Evolutionary conservation across 1,139 yeast species (phyloP), one percentile per base, ranked within the genome.

Genomic region (Pichia sp.): DNA sequence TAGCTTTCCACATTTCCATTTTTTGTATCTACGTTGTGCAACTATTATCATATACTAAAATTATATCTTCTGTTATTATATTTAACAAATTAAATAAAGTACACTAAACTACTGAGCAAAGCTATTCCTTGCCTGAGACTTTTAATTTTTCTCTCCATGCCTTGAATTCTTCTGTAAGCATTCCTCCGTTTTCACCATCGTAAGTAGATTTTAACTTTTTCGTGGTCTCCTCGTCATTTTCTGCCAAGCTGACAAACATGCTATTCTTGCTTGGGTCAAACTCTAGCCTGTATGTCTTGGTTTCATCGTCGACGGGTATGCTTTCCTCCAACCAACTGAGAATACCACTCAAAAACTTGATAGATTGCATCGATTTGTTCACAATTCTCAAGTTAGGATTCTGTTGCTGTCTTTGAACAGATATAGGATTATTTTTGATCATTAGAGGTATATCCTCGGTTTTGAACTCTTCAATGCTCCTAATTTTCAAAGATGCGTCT

Each of bases 321-420:
- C 73, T 75, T 29, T 75, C 76, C 50, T 73, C 71, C 20, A 91
- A 67, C 96, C 97, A 92, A 55, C 87, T 90, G 51, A 90, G 74
- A 38, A 85, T 80, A 0, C 95, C 92, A 6, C 92, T 93, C 68
- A 89, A 89, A 82, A 95, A 91, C 64, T 85, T 87, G 56, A 91
- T 75, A 4, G 95, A 85, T 58, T 84, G 87, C 67, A 85, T 79
- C 61, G 96, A 92, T 62, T 83, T 83, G 58, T 81, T 76, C 9
- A 55, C 56, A 20, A 55, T 51, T 47, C 52, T 57, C 10, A 52
- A 52, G 62, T 54, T 58, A 24, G 56, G 59, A 63, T 56, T 56
- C 61, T 62, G 67, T 65, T 59, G 46, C 61, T 53, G 62, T 61
- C 50, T 62, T 34, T 69, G 67, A 17, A 58, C 46, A 40, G 49